Evolutionary conservation across 495 filamentous ascomycete species (phyloP).

Genomic region (Aspergillus kassunensis): DNA sequence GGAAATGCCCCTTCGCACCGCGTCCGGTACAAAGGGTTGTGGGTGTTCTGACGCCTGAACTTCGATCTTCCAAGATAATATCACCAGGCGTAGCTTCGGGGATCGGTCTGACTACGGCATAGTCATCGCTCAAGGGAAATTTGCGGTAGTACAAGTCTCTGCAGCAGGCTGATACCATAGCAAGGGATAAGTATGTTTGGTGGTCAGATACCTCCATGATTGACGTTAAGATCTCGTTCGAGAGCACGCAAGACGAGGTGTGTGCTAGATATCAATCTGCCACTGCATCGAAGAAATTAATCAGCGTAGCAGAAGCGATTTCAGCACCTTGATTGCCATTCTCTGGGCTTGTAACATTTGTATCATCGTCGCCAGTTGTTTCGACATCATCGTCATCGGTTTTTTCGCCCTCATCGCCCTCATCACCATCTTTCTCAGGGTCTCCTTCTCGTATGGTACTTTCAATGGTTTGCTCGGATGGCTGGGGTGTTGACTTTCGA

Average conservation of each 20-base stretch:
- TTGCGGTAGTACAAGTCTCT: constrained; percentile 3
- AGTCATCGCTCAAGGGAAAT: constrained; percentile 16
- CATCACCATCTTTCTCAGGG: background rate
- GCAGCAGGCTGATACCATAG: constrained; percentile 11
- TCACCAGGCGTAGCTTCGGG: background rate
- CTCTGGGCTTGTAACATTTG: too few relatives aligned
- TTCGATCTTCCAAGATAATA: constrained; percentile 7
- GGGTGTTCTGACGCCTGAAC: background rate
- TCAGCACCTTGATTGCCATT: background rate
- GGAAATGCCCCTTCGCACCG: background rate
- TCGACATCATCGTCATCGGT: background rate
- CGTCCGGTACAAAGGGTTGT: background rate
- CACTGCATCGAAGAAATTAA: constrained; percentile 15
- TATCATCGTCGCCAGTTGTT: too few relatives aligned
- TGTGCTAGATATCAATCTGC: constrained; percentile 1
- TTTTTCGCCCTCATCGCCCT: background rate
- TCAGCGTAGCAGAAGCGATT: background rate
- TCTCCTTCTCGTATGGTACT: background rate
- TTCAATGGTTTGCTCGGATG: background rate
- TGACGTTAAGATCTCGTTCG: constrained; percentile 15
- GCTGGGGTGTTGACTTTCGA: background rate
- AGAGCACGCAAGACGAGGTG: constrained; percentile 2
- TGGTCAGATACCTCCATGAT: constrained; percentile 17
- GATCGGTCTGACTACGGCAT: constrained; percentile 9
- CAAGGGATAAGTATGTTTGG: constrained; percentile 12